Evolutionary conservation across 305 asterid genomes (phyloP).

Genomic region (Fraxinus floribunda): DNA sequence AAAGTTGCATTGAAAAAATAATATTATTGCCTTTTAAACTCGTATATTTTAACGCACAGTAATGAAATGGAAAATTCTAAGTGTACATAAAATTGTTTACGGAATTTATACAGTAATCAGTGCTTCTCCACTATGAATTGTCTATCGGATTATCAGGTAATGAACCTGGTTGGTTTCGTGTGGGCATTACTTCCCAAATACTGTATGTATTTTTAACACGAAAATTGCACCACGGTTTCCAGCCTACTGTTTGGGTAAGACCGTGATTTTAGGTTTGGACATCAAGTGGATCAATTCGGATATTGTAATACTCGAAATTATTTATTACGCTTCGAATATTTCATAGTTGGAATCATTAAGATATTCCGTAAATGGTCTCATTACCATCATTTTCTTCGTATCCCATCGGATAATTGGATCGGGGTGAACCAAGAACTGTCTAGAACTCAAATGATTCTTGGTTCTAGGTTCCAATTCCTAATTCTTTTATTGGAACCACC

Average conservation of each 20-base stretch:
- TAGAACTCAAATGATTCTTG: neutral
- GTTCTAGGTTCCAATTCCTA: neutral
- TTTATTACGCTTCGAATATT: no score
- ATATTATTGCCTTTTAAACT: no score
- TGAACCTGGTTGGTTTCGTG: neutral
- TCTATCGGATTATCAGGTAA: no score
- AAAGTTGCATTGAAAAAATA: no score
- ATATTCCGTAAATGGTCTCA: neutral
- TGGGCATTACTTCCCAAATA: neutral
- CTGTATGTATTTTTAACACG: neutral
- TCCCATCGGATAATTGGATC: neutral
- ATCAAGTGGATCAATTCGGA: neutral
- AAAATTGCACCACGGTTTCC: neutral
- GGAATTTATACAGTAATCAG: no score
- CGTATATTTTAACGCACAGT: no score
- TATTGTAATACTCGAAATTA: no score
- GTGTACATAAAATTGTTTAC: no score
- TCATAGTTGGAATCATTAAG: no score
- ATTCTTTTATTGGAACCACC: no score
- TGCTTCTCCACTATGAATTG: no score
- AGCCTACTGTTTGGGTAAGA: neutral
- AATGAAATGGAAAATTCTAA: no score
- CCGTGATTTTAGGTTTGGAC: neutral
- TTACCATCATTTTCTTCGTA: neutral
- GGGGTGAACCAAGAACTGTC: neutral